A percentile compares a stretch with the other conserved stretches of the same genome.
Conservation (phyloP, 2,329 filamentous ascomycete species). For the Colletotrichum godetiae region DNA sequence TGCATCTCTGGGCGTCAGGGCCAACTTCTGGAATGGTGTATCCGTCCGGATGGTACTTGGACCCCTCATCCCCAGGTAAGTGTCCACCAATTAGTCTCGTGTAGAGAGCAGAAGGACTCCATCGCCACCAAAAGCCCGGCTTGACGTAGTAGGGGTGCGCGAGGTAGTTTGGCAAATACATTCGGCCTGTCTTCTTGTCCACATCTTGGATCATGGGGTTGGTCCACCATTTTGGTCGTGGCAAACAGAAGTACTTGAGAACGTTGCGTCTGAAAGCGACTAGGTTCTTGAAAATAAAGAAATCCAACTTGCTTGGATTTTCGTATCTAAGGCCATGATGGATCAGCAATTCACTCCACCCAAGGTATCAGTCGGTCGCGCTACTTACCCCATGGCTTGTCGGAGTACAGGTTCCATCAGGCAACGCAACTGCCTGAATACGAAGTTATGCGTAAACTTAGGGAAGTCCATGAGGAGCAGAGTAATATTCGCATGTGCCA, state of each 20-base stretch:
- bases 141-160: slow-evolving; percentile 65
- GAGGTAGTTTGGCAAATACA: slow-evolving; percentile 54
- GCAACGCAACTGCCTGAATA: slow-evolving; percentile 9
- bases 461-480: slow-evolving; percentile 16
- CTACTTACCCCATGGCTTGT: slow-evolving; percentile 17
- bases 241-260: slow-evolving; percentile 60
- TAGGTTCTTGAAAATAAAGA: slow-evolving; percentile 33
- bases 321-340: background rate
- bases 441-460: slow-evolving; percentile 2
- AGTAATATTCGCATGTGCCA: slow-evolving; percentile 8
- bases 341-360: background rate
- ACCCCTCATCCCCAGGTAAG: slow-evolving; percentile 58
- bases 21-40: slow-evolving; percentile 48
- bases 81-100: slow-evolving; percentile 57
- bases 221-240: slow-evolving; percentile 49
- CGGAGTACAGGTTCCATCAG: slow-evolving; percentile 19
- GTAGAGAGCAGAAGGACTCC: slow-evolving; percentile 56
- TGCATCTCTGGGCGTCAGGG: slow-evolving; percentile 36
- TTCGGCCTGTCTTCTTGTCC: slow-evolving; percentile 52
- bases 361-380: too few relatives aligned
- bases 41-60: slow-evolving; percentile 59
- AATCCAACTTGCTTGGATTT: slow-evolving; percentile 1
- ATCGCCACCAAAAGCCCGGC: slow-evolving; percentile 59
- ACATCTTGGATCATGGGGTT: slow-evolving; percentile 45
- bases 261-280: slow-evolving; percentile 56